Evolutionary conservation across 345 rosid genomes (phyloP).

Genomic region (Balakata baccata): DNA sequence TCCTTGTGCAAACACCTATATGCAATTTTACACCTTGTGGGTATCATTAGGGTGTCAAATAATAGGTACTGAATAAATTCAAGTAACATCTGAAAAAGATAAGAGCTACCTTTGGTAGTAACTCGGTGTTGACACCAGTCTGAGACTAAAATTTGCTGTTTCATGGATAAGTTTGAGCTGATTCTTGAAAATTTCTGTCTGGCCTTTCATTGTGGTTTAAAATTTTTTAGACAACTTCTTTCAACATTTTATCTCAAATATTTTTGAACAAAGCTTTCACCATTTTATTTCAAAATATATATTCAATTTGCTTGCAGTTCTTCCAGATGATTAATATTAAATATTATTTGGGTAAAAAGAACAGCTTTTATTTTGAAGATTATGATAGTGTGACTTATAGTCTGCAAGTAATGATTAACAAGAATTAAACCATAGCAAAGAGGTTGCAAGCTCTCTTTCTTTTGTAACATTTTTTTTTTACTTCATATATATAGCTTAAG

Average conservation of each 20-base stretch:
- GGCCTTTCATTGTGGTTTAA: not conserved
- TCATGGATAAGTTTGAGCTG: not conserved
- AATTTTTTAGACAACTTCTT: not conserved
- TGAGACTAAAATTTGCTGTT: not conserved
- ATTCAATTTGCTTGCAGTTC: not conserved
- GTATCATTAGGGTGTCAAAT: conserved; percentile 4
- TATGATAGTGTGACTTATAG: not conserved
- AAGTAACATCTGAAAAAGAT: not conserved
- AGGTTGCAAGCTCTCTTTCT: not conserved
- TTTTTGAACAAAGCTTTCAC: not conserved
- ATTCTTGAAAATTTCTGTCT: not conserved
- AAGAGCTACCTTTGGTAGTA: not conserved
- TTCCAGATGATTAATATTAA: not conserved
- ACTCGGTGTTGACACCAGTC: not conserved
- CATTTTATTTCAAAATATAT: not conserved
- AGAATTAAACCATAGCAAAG: not conserved
- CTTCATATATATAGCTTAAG: not conserved
- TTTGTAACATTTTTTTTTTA: not conserved
- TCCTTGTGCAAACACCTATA: not conserved
- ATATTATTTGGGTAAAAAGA: not conserved
- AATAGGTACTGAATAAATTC: not conserved
- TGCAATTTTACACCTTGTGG: conserved; percentile 3
- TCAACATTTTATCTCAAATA: not conserved
- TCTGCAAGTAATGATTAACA: not conserved
- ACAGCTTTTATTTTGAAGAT: not conserved